Percentiles rank a stretch among this genome's conserved stretches.
Evolutionary conservation across 1,284 basidiomycete genomes (phyloP).

Genomic region (Rhodotorula sp.): DNA sequence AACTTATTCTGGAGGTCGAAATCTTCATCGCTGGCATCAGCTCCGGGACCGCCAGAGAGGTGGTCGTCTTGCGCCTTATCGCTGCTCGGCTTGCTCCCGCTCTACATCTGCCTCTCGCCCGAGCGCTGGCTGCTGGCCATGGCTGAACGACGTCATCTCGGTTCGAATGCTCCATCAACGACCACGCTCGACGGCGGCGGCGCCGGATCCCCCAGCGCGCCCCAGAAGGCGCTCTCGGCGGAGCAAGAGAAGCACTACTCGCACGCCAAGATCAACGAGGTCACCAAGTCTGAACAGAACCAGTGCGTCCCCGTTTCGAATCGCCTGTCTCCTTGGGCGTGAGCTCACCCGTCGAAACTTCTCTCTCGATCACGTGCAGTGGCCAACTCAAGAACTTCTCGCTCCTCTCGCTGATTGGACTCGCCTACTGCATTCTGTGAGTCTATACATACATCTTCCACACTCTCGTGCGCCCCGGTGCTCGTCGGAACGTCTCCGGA

Average conservation of each 20-base stretch:
- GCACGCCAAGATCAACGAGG: slow-evolving; percentile 18
- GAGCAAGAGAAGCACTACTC: slow-evolving; percentile 8
- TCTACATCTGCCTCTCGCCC: too few species aligned
- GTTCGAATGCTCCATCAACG: background rate
- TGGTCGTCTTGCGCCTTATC: background rate
- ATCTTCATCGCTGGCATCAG: background rate
- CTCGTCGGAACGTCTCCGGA: background rate
- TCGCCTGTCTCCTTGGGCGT: too few species aligned
- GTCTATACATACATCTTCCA: background rate
- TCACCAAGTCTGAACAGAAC: slow-evolving; percentile 22
- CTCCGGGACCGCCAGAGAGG: background rate
- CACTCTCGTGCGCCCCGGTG: too few species aligned
- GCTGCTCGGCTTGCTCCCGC: background rate
- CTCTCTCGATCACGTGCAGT: background rate
- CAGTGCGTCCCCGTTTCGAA: slow-evolving; percentile 4
- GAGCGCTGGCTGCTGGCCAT: too few species aligned
- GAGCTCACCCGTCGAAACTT: background rate
- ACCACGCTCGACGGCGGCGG: background rate
- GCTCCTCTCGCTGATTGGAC: slow-evolving; percentile 21
- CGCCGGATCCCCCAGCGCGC: background rate
- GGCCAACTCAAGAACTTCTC: slow-evolving; percentile 32
- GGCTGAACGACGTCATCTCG: slow-evolving; percentile 2
- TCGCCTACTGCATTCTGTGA: slow-evolving; percentile 18
- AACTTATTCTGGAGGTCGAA: background rate
- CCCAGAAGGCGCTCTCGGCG: background rate